Evolutionary conservation across 108 stramenopile genomes (phyloP), one percentile per base, ranked within the genome.

Genomic region (Bacterosira constricta): DNA sequence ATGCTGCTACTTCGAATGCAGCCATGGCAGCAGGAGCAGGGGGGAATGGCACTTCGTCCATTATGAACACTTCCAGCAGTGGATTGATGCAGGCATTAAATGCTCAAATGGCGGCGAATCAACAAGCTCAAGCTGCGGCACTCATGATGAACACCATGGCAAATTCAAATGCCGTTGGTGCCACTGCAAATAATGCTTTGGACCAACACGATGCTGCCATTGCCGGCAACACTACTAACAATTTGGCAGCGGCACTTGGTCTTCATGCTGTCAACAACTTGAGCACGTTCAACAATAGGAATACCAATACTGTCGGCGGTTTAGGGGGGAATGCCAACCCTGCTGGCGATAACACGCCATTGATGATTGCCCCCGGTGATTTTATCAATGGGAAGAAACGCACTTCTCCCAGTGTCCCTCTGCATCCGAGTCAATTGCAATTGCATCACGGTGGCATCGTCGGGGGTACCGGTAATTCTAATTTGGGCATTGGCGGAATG

Each of bases 361-460:
- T 39, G 4, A 44, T 23, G 35, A 54, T 76, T 53, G 45, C 57
- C 36, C 77, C 77, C 2, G 56, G 54, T 21, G 77, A 79, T 17
- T 44, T 65, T n/a, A 45, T 63, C 21, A 67, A 68, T 51, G 69
- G 69, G 26, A 79, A 79, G 26, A 79, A 79, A 36, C 69, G 77
- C 20, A 37, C 42, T 2, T 70, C 68, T 37, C 77, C 77, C 18
- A 79, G 69, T 25, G 51, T 69, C 11, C 63, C 69, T 9, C 60
- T 79, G 69, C 69, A 71, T 55, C 47, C 69, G 15, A 70, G 77
- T 54, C 69, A 79, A 54, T 55, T 79, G 36, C 71, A 73, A 44
- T 36, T 54, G 4, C 51, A 42, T 46, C 37, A 55, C n/a, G 65
- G 59, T 4, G 74, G 55, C 4, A 38, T 31, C 1, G 17, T 65